Evolutionary conservation across 179 eudicot genomes (phyloP).

Genomic region (Carnegiea gigantea): DNA sequence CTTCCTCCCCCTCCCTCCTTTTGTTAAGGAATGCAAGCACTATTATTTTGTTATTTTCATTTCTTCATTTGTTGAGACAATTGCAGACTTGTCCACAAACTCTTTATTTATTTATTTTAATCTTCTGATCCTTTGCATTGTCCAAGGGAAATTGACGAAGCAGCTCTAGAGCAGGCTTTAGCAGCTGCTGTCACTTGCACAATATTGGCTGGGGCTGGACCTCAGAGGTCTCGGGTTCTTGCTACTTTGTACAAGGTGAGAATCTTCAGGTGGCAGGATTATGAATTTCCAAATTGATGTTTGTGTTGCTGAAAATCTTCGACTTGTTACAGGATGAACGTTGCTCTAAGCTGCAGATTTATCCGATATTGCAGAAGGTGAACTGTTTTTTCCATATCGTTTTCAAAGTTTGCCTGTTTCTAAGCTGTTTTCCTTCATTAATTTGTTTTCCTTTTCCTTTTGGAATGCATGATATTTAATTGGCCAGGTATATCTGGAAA

Average conservation of each 20-base stretch:
- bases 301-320: conserved; percentile 27
- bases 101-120: background rate
- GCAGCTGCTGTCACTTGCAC: conserved; percentile 97
- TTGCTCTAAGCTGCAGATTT: conserved; percentile 90
- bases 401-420: background rate
- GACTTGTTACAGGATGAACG: conserved; percentile 73
- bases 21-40: too few relatives aligned
- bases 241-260: conserved; percentile 89
- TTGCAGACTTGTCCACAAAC: background rate
- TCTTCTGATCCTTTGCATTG: conserved; percentile 10
- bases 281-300: background rate
- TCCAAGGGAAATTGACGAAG: conserved; percentile 81
- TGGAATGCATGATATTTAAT: background rate
- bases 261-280: conserved; percentile 1
- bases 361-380: conserved; percentile 97
- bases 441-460: background rate
- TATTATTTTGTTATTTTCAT: too few relatives aligned
- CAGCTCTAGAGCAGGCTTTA: conserved; percentile 87
- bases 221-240: conserved; percentile 93
- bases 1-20: too few relatives aligned
- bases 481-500: conserved; percentile 86
- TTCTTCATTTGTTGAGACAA: background rate
- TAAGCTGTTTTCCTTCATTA: background rate
- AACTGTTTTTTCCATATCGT: background rate
- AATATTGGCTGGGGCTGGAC: conserved; percentile 99